Base-by-base conservation (phyloP, 139 green algal species). In the Pleodorina starrii region DNA sequence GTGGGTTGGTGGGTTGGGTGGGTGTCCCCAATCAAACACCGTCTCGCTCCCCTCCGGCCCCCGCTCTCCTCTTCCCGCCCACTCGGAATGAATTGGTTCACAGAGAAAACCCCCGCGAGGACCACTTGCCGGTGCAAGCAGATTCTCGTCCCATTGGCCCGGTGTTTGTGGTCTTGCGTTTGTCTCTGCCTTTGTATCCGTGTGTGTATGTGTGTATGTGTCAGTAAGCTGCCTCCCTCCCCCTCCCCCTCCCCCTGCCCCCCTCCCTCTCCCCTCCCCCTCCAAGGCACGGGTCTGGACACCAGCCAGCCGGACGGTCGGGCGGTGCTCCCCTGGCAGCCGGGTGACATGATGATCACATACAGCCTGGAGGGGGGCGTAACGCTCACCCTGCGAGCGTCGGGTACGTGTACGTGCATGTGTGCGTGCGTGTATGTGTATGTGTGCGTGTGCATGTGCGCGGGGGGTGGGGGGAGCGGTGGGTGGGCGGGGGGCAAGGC, bases 291-390 rank as follows among this genome's bases (percentile, higher is more conserved):
- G 0, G 95, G 95, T 5, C 46, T 97, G 50, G 95, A 97, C 92
- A 96, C 91, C 1, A 60, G 51, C 11, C 81, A 93, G 82, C 66
- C 92, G 17, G 93, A 94, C 40, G 73, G 91, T 1, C 74, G 81
- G 21, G 79, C 94, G 11, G 42, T 76, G 72, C 87, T 97, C 83
- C 95, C 95, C 29, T 97, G 95, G 95, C 77, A 90, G 12, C 46
- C 86, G 0, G 93, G 94, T 0, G 95, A 97, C 91, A 93, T 96
- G 72, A 97, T 97, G 94, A 90, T 97, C 29, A 97, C 93, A 0
- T 95, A 94, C 77, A 89, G 50, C 0, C 83, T 97, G 68, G 84
- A 93, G n/a, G 92, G 90, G 17, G 76, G 83, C 1, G 91, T 79
- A 12, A 90, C 83, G 12, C 81, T 96, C 48, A 97, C 95, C 14